Base-by-base conservation (phyloP, 768 basidiomycete species). In the Psilocybe sp. region DNA sequence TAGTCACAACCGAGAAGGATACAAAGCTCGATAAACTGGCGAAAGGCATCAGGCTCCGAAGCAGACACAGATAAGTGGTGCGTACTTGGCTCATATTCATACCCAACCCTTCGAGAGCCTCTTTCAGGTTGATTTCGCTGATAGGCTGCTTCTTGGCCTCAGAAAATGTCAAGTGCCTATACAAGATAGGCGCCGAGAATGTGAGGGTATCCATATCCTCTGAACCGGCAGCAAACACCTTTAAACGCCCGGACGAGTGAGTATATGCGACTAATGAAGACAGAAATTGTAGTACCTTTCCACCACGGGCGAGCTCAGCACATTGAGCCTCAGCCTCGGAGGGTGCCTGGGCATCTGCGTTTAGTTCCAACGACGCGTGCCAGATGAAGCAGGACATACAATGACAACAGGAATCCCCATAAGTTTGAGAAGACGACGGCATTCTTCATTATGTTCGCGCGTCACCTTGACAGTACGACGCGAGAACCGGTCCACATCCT, bases 151-250 rank as follows among this genome's bases (percentile, higher is more conserved):
- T 98, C 67, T 96, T 93, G 12, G 95, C 95, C 64, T 99, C 97
- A 11, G 92, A 94, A 73, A 98, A 98, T 11, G 97, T 98, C 51
- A 99, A 81, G 69, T 98, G 97, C 23, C 97, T 91, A 58, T 89
- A 87, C 8, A 99, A 78, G 39, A 96, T 85, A 1, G 97, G 96
- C 0, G 96, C 74, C 57, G 82, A 80, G 75, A 99, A 99, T 1
- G 97, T 99, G 16, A 99, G 82, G 7, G 97, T 99, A 61, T 99
- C 97, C 97, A 99, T 99, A 68, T 99, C 97, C 69, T 98, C 97
- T 0, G 95, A 97, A 12, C 97, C 97, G 7, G 97, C 95, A 1
- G 92, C 97, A 65, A 92, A 98, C 20, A 98, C 92, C 91, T 93
- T 28, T 28, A 28, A 7, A 57, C 42, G 20, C 40, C 9, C 6